phyloP scores from a whole-genome alignment of 805 yeast genomes.

The Candida corydali region DNA sequence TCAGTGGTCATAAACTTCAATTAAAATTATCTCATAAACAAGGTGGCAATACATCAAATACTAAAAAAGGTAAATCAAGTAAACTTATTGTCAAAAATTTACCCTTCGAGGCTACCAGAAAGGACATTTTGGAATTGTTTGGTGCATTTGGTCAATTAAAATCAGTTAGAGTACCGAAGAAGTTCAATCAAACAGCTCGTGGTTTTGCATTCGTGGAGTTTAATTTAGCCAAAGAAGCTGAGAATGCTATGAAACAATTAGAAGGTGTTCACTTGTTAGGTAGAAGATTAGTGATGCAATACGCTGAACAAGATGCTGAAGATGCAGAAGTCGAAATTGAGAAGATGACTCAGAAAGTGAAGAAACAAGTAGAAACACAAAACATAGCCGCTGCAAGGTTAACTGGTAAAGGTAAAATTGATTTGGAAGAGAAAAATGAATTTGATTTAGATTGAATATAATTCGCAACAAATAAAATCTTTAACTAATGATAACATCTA shows the following conservation, averaged over 20 bases:
- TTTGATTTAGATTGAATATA: slow-evolving; percentile 7
- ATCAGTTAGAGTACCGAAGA: slow-evolving; percentile 93
- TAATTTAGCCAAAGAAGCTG: slow-evolving; percentile 81
- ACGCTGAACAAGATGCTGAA: slow-evolving; percentile 76
- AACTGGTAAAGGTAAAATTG: slow-evolving; percentile 71
- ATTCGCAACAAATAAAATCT: background rate
- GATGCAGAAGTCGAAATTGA: slow-evolving; percentile 89
- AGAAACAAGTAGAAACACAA: slow-evolving; percentile 73
- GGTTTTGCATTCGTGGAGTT: slow-evolving; percentile 98
- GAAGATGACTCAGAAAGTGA: slow-evolving; percentile 82
- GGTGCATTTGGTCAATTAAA: slow-evolving; percentile 93
- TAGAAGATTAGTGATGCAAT: slow-evolving; percentile 89
- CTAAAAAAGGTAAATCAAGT: slow-evolving; percentile 36
- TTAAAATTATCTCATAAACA: slow-evolving; percentile 84
- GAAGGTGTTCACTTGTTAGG: slow-evolving; percentile 97
- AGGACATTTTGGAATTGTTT: slow-evolving; percentile 88
- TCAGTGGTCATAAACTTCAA: slow-evolving; percentile 89
- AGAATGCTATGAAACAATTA: slow-evolving; percentile 86
- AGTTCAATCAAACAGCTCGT: slow-evolving; percentile 90
- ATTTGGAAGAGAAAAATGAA: slow-evolving; percentile 50
- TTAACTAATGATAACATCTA: background rate
- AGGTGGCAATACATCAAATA: slow-evolving; percentile 32
- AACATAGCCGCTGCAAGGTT: slow-evolving; percentile 67
- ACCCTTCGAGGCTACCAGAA: slow-evolving; percentile 93
- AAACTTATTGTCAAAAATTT: slow-evolving; percentile 93